These are phyloP conservation scores for Aspergillus melleus DNA, from an alignment of 2,329 filamentous ascomycete genomes.

Conservation along the genomic window DNA sequence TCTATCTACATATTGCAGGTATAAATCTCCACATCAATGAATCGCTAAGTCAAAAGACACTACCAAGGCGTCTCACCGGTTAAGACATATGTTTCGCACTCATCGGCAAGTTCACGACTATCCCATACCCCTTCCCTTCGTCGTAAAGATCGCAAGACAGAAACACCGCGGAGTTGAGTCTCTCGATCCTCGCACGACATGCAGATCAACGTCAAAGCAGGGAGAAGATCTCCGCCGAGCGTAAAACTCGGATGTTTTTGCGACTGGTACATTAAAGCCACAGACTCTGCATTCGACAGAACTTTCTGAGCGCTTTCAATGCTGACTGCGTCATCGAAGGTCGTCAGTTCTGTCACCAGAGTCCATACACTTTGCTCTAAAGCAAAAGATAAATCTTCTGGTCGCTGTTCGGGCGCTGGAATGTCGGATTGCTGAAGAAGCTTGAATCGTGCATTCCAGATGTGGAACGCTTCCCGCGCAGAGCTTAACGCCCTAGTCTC, in stretches of 20 bases:
- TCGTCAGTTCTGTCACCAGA: background rate
- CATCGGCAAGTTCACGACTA: background rate
- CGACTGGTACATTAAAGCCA: background rate
- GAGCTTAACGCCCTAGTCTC: background rate
- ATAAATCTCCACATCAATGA: too few relatives aligned
- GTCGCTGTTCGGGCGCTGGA: background rate
- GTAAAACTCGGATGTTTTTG: background rate
- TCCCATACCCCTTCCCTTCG: background rate
- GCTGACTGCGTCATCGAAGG: background rate
- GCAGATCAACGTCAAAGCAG: background rate
- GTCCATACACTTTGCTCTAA: background rate
- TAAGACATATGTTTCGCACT: background rate
- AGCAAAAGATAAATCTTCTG: background rate
- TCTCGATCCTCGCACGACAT: background rate
- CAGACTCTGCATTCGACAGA: background rate
- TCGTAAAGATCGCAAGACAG: background rate
- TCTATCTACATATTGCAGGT: too few relatives aligned
- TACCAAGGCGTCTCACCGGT: background rate
- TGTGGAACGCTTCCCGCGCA: background rate
- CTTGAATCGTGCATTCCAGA: background rate
- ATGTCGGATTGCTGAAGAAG: background rate
- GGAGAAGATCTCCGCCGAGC: background rate
- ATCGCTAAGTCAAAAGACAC: too few relatives aligned
- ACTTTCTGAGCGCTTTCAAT: background rate
- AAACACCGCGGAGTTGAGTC: background rate